Evolutionary conservation across 495 filamentous ascomycete species (phyloP), one percentile per base, ranked within the genome.

Genomic region (Penicillium macrosclerotiorum): DNA sequence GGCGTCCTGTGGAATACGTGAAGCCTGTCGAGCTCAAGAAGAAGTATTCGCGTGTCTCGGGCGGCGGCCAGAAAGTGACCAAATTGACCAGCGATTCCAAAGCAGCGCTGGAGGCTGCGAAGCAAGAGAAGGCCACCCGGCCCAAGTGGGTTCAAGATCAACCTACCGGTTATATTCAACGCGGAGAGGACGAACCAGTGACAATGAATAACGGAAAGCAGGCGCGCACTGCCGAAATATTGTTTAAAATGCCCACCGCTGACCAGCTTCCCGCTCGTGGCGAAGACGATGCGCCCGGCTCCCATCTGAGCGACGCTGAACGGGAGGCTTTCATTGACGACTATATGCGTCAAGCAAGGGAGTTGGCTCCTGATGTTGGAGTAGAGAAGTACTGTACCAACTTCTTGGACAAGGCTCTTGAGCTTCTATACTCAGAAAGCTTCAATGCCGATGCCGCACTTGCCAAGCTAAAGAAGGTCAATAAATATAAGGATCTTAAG

Each of bases 61-160:
- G 75, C 32, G 77, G 82, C 39, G 76, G 82, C 39, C 86, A 86
- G 54, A 85, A 83, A 54, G 79, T 85, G 27, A 72, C 75, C 20
- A 92, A 90, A 54, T 67, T 83, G 32, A 81, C 83, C 14, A 94
- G 92, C 57, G 90, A 94, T 44, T 78, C 83, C 6, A 69, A 85
- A 36, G 86, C 90, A 37, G 85, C 84, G 4, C 56, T 88, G 12
- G 92, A 96, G 65, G 85, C 84, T 4, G 89, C 93, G 42, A 90
- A 86, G 45, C 72, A 78, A 18, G 81, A 84, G 43, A 79, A 78
- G 51, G 89, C 91, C 49, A 85, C 82, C 38, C 84, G 90, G 20
- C 93, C 94, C 3, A 89, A 87, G 64, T 96, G 89, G 88, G 79
- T 96, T 16, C 82, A 89, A 74, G 94, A 98, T 56, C 89, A 92